These are phyloP conservation scores for Fusarium mangiferae DNA, from an alignment of 2,329 filamentous ascomycete species.

Conservation along the genomic window DNA sequence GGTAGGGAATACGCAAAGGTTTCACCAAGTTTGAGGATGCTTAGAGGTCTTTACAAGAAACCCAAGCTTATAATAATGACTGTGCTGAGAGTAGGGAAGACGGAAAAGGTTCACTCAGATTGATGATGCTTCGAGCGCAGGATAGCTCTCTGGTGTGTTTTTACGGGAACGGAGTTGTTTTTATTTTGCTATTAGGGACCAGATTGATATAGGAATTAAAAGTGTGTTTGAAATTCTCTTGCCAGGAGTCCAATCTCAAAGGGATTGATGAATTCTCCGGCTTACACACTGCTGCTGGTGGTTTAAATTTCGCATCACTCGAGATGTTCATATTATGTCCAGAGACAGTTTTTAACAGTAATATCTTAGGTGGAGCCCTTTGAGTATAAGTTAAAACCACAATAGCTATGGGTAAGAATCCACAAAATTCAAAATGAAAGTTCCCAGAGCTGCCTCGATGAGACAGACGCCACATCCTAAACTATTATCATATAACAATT, in stretches of 20 bases:
- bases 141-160: neutral
- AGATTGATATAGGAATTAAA: neutral
- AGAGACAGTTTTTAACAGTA: rapidly evolving
- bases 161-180: too few species aligned
- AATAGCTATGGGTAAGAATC: neutral
- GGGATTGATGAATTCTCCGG: rapidly evolving
- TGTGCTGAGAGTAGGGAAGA: neutral
- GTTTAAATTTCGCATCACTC: too few species aligned
- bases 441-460: neutral
- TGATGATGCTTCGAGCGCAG: neutral
- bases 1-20: neutral
- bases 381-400: neutral
- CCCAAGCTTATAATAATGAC: neutral
- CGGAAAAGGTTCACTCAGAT: neutral
- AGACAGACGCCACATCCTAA: too few species aligned
- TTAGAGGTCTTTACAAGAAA: neutral
- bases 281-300: neutral
- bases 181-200: neutral
- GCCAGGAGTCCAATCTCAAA: neutral
- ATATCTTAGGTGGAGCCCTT: rapidly evolving
- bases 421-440: neutral
- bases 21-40: too few species aligned
- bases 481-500: neutral
- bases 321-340: too few species aligned
- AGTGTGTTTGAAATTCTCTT: neutral